Evolutionary conservation across 2,329 filamentous ascomycete species (phyloP).

Genomic region (Dryadomyces sulphureus): DNA sequence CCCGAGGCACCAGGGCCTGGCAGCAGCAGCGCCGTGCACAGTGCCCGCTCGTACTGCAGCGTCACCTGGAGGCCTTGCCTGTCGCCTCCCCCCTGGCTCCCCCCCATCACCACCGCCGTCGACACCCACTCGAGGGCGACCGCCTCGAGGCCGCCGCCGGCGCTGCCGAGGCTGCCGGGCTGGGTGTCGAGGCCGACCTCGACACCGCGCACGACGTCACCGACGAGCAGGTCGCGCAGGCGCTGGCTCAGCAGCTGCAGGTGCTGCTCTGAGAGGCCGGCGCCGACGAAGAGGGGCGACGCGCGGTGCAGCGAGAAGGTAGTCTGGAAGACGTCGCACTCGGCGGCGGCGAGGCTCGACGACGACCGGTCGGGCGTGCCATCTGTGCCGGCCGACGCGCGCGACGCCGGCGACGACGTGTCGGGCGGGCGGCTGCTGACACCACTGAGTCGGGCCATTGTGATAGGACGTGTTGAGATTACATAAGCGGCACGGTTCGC

Average conservation of each 20-base stretch:
- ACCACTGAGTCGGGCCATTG: neutral
- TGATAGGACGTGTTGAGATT: too few relatives aligned
- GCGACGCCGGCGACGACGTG: neutral
- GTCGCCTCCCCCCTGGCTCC: too few relatives aligned
- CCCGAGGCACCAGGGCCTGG: slow-evolving; percentile 16
- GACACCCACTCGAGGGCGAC: slow-evolving; percentile 34
- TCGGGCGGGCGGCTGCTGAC: neutral
- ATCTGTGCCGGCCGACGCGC: neutral
- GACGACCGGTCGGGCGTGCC: neutral
- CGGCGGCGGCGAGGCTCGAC: slow-evolving; percentile 13
- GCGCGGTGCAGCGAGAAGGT: slow-evolving; percentile 42
- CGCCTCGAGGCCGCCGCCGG: slow-evolving; percentile 25
- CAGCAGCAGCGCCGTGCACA: slow-evolving; percentile 35
- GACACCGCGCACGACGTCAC: slow-evolving; percentile 45
- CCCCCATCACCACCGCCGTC: slow-evolving; percentile 14
- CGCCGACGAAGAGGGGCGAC: slow-evolving; percentile 36
- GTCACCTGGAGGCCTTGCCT: slow-evolving; percentile 28
- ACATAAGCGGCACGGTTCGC: neutral
- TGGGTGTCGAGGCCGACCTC: slow-evolving; percentile 33
- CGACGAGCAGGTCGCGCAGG: slow-evolving; percentile 39
- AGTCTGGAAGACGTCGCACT: slow-evolving; percentile 33
- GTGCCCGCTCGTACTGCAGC: slow-evolving; percentile 36
- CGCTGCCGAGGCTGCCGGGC: slow-evolving; percentile 22
- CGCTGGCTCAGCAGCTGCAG: slow-evolving; percentile 30
- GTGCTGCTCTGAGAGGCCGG: slow-evolving; percentile 22